Conservation (phyloP, 1,284 basidiomycete species). For the Trichosporon coremiiforme region DNA sequence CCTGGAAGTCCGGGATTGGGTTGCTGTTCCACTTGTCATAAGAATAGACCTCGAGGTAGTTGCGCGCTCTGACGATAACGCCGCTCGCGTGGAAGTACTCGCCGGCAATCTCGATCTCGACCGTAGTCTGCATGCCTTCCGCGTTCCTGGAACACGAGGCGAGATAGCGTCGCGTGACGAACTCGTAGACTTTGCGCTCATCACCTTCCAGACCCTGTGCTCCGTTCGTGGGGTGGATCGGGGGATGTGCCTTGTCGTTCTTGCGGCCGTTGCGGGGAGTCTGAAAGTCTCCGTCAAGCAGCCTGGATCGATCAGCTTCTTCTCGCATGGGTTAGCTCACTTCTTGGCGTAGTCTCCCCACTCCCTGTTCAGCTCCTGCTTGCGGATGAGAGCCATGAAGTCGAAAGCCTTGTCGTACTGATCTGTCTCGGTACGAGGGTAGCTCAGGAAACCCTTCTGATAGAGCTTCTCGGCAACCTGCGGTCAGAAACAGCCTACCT, state of each 20-base stretch:
- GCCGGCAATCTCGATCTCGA: conserved; percentile 79
- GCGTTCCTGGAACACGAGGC: conserved; percentile 94
- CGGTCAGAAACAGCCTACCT: neutral
- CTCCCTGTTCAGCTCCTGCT: conserved; percentile 75
- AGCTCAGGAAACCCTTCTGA: conserved; percentile 91
- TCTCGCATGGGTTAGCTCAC: conserved; percentile 59
- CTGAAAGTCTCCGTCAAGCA: conserved; percentile 74
- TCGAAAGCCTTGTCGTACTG: conserved; percentile 94
- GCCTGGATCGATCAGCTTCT: conserved; percentile 57
- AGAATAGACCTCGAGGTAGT: conserved; percentile 90
- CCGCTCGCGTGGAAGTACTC: conserved; percentile 85
- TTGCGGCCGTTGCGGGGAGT: conserved; percentile 85
- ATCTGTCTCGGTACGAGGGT: conserved; percentile 98
- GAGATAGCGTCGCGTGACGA: conserved; percentile 86
- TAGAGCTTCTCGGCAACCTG: conserved; percentile 95
- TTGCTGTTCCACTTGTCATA: conserved; percentile 94
- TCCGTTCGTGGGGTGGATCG: conserved; percentile 94
- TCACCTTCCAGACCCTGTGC: conserved; percentile 77
- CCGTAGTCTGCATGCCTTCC: conserved; percentile 82
- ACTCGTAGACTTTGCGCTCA: conserved; percentile 93
- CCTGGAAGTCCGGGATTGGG: conserved; percentile 77
- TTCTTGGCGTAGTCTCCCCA: conserved; percentile 85
- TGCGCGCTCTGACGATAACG: conserved; percentile 76
- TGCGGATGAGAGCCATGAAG: conserved; percentile 80
- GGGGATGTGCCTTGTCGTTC: conserved; percentile 98